phyloP scores from a whole-genome alignment of 1,284 basidiomycete species.

The Somion occarium region DNA sequence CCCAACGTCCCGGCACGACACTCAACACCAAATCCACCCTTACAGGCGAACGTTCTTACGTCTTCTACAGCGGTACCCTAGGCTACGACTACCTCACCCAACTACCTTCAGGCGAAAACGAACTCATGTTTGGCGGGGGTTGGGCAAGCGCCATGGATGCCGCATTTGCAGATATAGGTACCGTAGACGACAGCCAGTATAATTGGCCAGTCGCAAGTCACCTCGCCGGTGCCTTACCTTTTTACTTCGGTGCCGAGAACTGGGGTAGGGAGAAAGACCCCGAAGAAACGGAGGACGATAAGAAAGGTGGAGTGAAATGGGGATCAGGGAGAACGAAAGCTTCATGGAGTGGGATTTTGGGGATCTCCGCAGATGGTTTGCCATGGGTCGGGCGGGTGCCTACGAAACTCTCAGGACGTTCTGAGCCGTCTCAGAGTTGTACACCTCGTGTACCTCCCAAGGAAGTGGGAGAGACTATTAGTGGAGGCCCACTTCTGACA shows the following conservation, averaged over 20 bases:
- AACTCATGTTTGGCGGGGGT: conserved; percentile 63
- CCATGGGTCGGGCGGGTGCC: conserved; percentile 46
- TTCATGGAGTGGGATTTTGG: conserved; percentile 50
- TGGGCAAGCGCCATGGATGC: conserved; percentile 31
- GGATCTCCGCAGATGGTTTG: conserved; percentile 38
- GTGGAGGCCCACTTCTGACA: not conserved
- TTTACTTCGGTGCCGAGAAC: conserved; percentile 37
- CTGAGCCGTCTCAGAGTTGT: conserved; percentile 14
- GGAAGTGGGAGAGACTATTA: not conserved
- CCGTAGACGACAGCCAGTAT: conserved; percentile 38
- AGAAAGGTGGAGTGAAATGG: conserved; percentile 24
- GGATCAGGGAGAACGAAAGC: conserved; percentile 36
- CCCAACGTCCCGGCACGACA: conserved; percentile 48
- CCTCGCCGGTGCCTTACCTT: conserved; percentile 36
- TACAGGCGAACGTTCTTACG: conserved; percentile 44
- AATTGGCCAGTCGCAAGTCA: conserved; percentile 31
- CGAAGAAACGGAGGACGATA: conserved; percentile 11
- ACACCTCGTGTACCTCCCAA: not conserved
- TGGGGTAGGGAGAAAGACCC: conserved; percentile 33
- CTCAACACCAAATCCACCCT: conserved; percentile 22
- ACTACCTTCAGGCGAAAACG: conserved; percentile 42
- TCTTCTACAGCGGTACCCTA: conserved; percentile 46
- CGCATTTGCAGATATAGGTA: conserved; percentile 35
- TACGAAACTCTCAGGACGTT: conserved; percentile 30
- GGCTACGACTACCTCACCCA: conserved; percentile 75